Base-by-base conservation (phyloP, 1,284 basidiomycete genomes). In the Melampsora abietis-canadensis region DNA sequence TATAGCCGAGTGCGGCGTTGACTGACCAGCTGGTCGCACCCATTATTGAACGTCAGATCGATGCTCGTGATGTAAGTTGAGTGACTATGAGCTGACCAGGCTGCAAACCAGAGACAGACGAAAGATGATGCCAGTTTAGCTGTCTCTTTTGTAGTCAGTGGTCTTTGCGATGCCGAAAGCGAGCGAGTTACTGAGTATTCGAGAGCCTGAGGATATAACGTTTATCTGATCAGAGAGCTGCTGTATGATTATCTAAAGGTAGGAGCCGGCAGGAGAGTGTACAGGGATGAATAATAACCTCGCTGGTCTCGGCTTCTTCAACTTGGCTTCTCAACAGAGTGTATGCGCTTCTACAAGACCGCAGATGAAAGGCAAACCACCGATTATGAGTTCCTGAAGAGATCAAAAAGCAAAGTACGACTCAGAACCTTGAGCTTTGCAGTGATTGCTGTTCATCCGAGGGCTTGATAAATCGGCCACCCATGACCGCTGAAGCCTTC, bases 1-100 rank as follows among this genome's bases (percentile, higher is more conserved):
- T 96, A 81, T 89, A 90, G 47, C 87, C 88, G 62, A 96, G 84
- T 12, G 90, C 85, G 0, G 88, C 88, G 81, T 94, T 95, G 60
- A 94, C 83, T 7, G 88, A 83, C 92, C 92, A 96, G 80, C 70
- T 74, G 5, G 10, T 34, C 51, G 14, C 4, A 24, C 24, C n/a
- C n/a, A n/a, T n/a, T n/a, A n/a, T n/a, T n/a, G 10, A 57, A 21
- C 14, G 27, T 57, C 24, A n/a, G 17, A 14, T 30, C 8, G 24
- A 15, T 5, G 14, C 4, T n/a, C 12, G 60, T 44, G 40, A 15
- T 15, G 15, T 15, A 4, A 14, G 1, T 19, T 30, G 5, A n/a
- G 27, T 4, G 48, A n/a, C 44, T 30, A 34, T 17, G 19, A 14
- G 61, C 70, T 74, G 17, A 74, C 70, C 96, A 96, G 21, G 94